Evolutionary conservation across 331 rosid species (phyloP).

Genomic region (Malus hybrid): DNA sequence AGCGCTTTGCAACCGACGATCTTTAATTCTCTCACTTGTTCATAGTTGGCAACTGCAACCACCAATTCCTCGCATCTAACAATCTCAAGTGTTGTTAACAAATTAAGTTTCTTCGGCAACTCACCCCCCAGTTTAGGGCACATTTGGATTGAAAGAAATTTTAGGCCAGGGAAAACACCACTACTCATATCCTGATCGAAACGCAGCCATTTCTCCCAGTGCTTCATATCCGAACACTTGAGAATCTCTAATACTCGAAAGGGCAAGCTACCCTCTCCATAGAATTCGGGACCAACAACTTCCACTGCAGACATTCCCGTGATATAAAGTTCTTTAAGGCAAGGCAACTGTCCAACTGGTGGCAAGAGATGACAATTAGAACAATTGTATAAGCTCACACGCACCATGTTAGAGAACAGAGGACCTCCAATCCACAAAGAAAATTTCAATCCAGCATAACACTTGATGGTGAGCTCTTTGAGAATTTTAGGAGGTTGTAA

Average conservation of each 20-base stretch:
- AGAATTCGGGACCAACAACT: background rate
- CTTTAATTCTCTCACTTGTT: background rate
- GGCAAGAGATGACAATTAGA: background rate
- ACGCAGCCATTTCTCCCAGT: slow-evolving; percentile 16
- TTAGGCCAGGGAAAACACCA: background rate
- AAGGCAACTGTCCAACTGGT: background rate
- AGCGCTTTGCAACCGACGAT: background rate
- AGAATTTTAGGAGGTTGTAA: background rate
- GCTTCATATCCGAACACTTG: background rate
- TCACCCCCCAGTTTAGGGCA: slow-evolving; percentile 20
- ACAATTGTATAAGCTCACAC: slow-evolving; percentile 2
- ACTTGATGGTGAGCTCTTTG: background rate
- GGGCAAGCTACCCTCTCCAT: background rate
- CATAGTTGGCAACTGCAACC: background rate
- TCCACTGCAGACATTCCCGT: background rate
- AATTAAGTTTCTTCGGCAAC: slow-evolving; percentile 11
- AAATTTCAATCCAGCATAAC: background rate
- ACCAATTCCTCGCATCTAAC: background rate
- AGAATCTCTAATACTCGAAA: slow-evolving; percentile 16
- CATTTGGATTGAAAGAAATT: background rate
- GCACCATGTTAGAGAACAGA: background rate
- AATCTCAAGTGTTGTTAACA: background rate
- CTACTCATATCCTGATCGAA: background rate
- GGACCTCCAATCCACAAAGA: background rate
- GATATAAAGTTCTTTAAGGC: background rate